Evolutionary conservation across 805 yeast species (phyloP), one percentile per base, ranked within the genome.

Genomic region (Sugiyamaella boreocaroliniensis): DNA sequence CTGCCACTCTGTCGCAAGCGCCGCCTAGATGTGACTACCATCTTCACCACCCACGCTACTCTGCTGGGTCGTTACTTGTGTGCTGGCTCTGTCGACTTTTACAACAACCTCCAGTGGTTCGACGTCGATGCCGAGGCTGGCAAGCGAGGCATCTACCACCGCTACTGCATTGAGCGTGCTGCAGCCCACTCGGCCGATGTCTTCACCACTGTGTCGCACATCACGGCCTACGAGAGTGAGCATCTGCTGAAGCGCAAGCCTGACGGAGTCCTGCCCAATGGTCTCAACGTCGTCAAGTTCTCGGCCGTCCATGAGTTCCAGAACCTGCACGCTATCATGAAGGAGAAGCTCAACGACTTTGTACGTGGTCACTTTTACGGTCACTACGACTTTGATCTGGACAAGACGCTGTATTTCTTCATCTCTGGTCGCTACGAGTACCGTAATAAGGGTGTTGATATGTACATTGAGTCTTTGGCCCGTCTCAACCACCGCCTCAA

Each of bases 71-170:
- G 99, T 61, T 92, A 92, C 68, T 72, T 92, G 57, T 92, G 98
- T 75, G 98, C 98, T 6, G 98, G 98, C 29, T 83, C 90, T 41
- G 95, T 89, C 44, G 99, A 92, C 69, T 93, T 92, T 66, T 92
- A 92, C 76, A 92, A 92, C 73, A 89, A 90, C 67, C 76, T 92
- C 64, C 85, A 85, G 56, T 71, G 78, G 59, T 90, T 93, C 66
- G 98, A 92, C 64, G 98, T 92, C 48, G 99, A 92, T 69, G 89
- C 92, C 34, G 99, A 92, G 71, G 98, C 98, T 11, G 99, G 99
- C 18, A 90, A 89, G 71, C 78, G 98, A 61, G 99, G 99, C 51
- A 92, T 92, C 62, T 92, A 92, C 71, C 99, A 92, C 69, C 79
- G 99, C 58, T 93, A 92, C 69, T 92, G 99, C 71, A 86, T 92